Evolutionary conservation across 2,329 filamentous ascomycete species (phyloP), one percentile per base, ranked within the genome.

Genomic region (Exophiala mesophila): DNA sequence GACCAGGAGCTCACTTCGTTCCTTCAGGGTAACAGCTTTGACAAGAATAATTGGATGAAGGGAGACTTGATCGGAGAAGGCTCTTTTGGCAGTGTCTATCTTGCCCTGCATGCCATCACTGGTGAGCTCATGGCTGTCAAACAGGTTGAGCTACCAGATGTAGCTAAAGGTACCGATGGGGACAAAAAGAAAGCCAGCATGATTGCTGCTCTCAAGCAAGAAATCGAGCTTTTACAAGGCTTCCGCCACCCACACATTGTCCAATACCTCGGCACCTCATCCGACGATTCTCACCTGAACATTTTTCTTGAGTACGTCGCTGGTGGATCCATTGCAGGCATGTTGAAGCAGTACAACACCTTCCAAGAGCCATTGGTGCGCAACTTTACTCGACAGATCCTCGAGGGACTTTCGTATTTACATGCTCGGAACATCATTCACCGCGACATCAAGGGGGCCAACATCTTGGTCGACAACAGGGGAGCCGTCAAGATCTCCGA

Each of bases 281-380:
- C 88, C 6, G 92, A 94, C 49, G 80, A 87, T 13, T 83, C 89
- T 41, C 83, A 90, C 63, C 80, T 98, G 58, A 98, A 98, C 70
- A 98, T 98, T 84, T 98, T 98, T 80, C 81, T 98, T 60, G 92
- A 98, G 67, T 98, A 98, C 63, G 92, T 98, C 21, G 87, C 92
- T 12, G 92, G 92, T 66, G 92, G 92, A 33, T 97, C 90, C 9
- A 94, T 98, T 18, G 92, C 94, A 54, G 94, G 88, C 7, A 97
- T 98, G 89, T 82, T 98, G 53, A 92, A 96, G 70, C 95, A 94
- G 55, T 98, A 98, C 63, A 94, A 94, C 47, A 90, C 90, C 5
- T 79, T 98, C 40, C 85, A 87, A 13, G 92, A 98, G 63, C 88
- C 88, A 1, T 76, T 98, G 44, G 89, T 97, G 46, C 84, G 89